Conservation (phyloP, 2,329 filamentous ascomycete genomes). For the Fusarium sterilihyphosum region DNA sequence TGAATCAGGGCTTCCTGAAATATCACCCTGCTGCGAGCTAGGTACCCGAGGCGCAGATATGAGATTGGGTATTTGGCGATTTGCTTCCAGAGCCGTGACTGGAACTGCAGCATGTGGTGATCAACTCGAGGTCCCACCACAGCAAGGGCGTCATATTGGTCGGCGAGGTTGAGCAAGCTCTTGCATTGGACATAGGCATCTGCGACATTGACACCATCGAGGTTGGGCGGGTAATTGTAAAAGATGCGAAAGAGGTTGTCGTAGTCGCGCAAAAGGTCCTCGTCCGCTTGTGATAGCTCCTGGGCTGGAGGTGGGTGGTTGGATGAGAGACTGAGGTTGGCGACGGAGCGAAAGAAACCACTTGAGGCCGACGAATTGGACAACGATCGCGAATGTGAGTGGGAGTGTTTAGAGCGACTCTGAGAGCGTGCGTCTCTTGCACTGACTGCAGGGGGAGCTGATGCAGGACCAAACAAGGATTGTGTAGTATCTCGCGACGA, state of each 20-base stretch:
- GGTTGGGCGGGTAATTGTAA: constrained; percentile 87
- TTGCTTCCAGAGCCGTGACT: constrained; percentile 91
- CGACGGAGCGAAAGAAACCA: constrained; percentile 86
- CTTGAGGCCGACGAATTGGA: constrained; percentile 55
- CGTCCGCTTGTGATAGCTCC: constrained; percentile 67
- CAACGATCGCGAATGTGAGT: constrained; percentile 59
- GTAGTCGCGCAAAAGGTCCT: constrained; percentile 88
- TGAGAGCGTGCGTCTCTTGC: constrained; percentile 59
- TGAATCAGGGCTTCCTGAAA: constrained; percentile 91
- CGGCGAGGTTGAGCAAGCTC: constrained; percentile 85
- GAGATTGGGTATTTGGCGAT: constrained; percentile 95
- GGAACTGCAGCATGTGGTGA: constrained; percentile 92
- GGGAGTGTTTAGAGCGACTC: constrained; percentile 36
- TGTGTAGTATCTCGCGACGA: constrained; percentile 32
- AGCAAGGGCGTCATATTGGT: constrained; percentile 90
- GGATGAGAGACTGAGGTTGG: constrained; percentile 72
- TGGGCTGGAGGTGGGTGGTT: constrained; percentile 55
- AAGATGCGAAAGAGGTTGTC: constrained; percentile 96
- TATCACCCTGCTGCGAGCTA: constrained; percentile 84
- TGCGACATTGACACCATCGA: constrained; percentile 89
- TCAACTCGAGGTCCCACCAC: constrained; percentile 92
- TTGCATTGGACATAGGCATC: constrained; percentile 96
- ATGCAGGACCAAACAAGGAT: constrained; percentile 48
- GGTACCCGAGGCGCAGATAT: constrained; percentile 88
- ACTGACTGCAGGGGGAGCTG: constrained; percentile 33